Conservation (phyloP, 1,139 yeast genomes). For the Pichia sp. region DNA sequence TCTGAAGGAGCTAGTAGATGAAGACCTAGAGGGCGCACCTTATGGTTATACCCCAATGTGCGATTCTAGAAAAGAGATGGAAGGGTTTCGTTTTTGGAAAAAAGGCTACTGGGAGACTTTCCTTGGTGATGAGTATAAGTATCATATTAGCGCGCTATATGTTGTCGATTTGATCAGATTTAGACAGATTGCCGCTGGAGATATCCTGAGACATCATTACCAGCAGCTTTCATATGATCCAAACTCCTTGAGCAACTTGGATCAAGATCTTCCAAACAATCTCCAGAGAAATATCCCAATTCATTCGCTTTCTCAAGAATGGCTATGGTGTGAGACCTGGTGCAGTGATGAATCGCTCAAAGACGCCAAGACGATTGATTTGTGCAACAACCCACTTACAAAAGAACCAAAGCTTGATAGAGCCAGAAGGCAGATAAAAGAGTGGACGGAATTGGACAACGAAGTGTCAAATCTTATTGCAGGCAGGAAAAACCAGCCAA, state of each 20-base stretch:
- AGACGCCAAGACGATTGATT: slow-evolving; percentile 71
- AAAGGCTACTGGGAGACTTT: slow-evolving; percentile 82
- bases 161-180: slow-evolving; percentile 72
- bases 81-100: slow-evolving; percentile 89
- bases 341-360: slow-evolving; percentile 60
- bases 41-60: slow-evolving; percentile 89
- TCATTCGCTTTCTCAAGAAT: slow-evolving; percentile 69
- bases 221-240: slow-evolving; percentile 80
- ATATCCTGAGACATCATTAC: slow-evolving; percentile 76
- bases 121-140: slow-evolving; percentile 53
- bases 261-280: slow-evolving; percentile 89
- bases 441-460: slow-evolving; percentile 65
- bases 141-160: slow-evolving; percentile 82
- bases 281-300: slow-evolving; percentile 66
- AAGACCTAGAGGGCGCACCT: slow-evolving; percentile 72
- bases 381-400: slow-evolving; percentile 78
- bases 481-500: not conserved
- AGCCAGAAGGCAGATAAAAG: slow-evolving; percentile 72
- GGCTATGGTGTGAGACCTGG: slow-evolving; percentile 97
- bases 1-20: slow-evolving; percentile 57
- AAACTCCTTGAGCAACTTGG: slow-evolving; percentile 72
- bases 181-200: slow-evolving; percentile 69
- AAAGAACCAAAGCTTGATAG: slow-evolving; percentile 71
- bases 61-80: slow-evolving; percentile 75
- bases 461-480: slow-evolving; percentile 34